phyloP scores from a whole-genome alignment of 176 grass and related monocot genomes.

The Avena atlantica region DNA sequence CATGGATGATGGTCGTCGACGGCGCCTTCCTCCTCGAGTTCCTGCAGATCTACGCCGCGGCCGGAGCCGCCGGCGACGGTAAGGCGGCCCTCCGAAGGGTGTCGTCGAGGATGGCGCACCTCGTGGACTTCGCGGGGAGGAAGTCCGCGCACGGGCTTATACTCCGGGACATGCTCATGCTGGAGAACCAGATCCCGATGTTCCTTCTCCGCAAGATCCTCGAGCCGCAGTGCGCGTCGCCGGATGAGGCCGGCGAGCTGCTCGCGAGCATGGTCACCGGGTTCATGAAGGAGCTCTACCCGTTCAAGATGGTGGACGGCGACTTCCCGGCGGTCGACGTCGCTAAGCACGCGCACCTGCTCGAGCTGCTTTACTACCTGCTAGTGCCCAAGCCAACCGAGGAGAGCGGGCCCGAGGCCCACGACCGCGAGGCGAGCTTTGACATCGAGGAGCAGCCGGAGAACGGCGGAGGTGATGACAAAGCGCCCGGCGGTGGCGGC shows the following conservation, averaged over 20 bases:
- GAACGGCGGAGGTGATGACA: neutral
- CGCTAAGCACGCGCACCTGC: conserved; percentile 60
- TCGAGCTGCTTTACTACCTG: conserved; percentile 74
- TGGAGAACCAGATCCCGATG: conserved; percentile 90
- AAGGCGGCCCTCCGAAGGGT: conserved; percentile 51
- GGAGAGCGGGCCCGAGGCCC: neutral
- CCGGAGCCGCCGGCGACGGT: neutral
- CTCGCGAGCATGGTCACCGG: conserved; percentile 73
- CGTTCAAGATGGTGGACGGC: conserved; percentile 69
- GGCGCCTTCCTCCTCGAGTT: conserved; percentile 90
- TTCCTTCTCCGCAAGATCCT: conserved; percentile 69
- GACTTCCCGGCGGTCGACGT: conserved; percentile 63
- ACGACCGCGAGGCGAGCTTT: conserved; percentile 38
- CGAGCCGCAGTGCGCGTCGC: conserved; percentile 54
- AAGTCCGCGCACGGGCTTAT: conserved; percentile 73
- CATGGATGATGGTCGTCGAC: conserved; percentile 95
- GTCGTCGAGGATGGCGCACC: conserved; percentile 74
- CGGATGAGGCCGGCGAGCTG: conserved; percentile 41
- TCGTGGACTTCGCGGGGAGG: conserved; percentile 73
- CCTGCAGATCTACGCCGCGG: conserved; percentile 60
- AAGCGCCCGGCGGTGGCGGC: neutral
- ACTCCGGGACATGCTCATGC: conserved; percentile 79
- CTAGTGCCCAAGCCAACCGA: conserved; percentile 59
- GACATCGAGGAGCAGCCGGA: conserved; percentile 59
- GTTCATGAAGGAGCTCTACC: conserved; percentile 70